Base-by-base conservation (phyloP, 495 filamentous ascomycete genomes). In the Aspergillus conjunctus region DNA sequence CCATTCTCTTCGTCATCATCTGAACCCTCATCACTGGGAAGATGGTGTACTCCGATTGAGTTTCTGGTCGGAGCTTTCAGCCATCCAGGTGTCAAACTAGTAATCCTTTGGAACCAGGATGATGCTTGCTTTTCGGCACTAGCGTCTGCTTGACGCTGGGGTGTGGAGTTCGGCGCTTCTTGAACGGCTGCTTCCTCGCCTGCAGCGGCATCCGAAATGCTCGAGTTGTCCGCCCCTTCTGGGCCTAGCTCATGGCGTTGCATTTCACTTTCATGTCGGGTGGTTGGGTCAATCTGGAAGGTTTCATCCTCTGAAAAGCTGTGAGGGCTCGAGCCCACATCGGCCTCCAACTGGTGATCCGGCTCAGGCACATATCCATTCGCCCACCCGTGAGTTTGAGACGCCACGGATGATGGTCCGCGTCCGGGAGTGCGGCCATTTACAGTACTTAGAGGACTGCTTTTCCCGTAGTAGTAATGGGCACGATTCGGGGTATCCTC, bases 401-500 rank as follows among this genome's bases (percentile, higher is more conserved):
- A 60, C 15, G 14, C 20, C 21, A 26, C 44, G 33, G 62, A 59
- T 15, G 69, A 59, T 4, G 63, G 59, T 18, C 43, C 46, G 18
- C 61, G 68, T 17, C 60, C 54, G 3, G 43, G 57, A 43, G 65
- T 64, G 44, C 53, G 61, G n/a, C 57, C 58, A 22, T 53, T 65
- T 7, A 65, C 43, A 34, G 68, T 61, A 37, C 66, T 68, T 26
- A 68, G 53, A 33, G 76, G 73, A 30, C 71, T 78, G 43, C 71
- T 73, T 59, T 67, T 74, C 33, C 69, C 76, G 54, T 77, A 72
- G 51, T 73, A 80, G 60, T 79, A 80, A 31, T 69, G 70, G 10
- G 65, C 65, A 22, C 72, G 74, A n/a, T 75, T 78, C 14, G 78
- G 78, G 2, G 76, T 80, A 55, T 73, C 66, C 43, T 74, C 71